Evolutionary conservation across 176 grass and related monocot genomes (phyloP), one percentile per base, ranked within the genome.

Genomic region (Pontederia paniculata): DNA sequence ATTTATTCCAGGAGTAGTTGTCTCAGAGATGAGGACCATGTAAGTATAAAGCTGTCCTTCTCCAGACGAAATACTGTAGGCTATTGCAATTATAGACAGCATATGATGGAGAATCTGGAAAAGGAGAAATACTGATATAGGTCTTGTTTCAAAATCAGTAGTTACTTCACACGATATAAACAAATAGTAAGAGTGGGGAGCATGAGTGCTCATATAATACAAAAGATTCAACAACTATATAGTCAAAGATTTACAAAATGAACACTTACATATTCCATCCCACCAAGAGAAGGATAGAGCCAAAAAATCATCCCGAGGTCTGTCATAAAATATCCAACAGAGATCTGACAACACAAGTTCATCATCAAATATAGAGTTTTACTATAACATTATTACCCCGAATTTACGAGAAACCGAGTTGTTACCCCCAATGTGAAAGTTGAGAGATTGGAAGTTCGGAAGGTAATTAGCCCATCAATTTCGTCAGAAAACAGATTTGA

Each of bases 11-110:
- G 93, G 93, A 28, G 93, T 98, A n/a, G 93, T 98, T 61, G 70
- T 71, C 85, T 98, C 93, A 70, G 93, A 98, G 15, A 89, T 86
- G 25, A 96, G 86, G 76, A 97, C 86, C 93, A 98, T 98, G 61
- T 84, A 98, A 63, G 93, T 98, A 60, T 98, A 98, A 13, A 91
- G 66, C 72, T 98, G 93, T 57, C 83, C 93, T 80, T 91, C 87
- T 41, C 80, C 87, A 58, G 72, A 98, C 54, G 82, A 76, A 65
- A 82, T 84, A 47, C 77, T 54, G 72, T 91, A 91, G 59, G 73
- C 73, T 73, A 93, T 46, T 44, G 94, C 79, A 70, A 88, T 64
- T 75, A 98, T 37, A 41, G 94, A 98, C 25, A 93, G 65, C 59
- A 74, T 45, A 61, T 98, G 94, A 70, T 98, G 94, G 69, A 98